phyloP scores from a whole-genome alignment of 805 yeast species.

The Ogataea siamensis region DNA sequence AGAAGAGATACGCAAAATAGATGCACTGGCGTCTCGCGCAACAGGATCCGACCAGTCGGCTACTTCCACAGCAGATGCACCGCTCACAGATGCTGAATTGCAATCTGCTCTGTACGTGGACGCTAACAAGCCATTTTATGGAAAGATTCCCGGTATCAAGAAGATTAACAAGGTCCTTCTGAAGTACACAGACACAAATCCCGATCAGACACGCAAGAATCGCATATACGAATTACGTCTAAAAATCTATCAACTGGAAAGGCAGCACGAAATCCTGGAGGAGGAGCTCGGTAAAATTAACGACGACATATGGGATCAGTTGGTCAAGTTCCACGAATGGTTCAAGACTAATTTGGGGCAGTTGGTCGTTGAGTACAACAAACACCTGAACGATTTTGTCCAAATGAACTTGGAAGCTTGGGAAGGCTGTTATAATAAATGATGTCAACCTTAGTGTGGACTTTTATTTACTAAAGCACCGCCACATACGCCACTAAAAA shows the following conservation, averaged over 20 bases:
- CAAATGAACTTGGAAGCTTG: constrained; percentile 26
- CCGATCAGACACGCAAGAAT: constrained; percentile 34
- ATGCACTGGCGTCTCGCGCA: constrained; percentile 29
- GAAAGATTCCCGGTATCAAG: constrained; percentile 36
- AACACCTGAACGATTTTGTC: constrained; percentile 25
- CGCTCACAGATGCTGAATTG: constrained; percentile 34
- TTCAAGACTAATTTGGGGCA: constrained; percentile 27
- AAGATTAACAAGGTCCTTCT: constrained; percentile 34
- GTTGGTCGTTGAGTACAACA: constrained; percentile 25
- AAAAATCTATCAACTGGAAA: constrained; percentile 31
- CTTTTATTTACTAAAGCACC: constrained; percentile 2
- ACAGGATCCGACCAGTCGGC: constrained; percentile 17
- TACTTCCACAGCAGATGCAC: constrained; percentile 23
- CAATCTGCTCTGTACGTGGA: constrained; percentile 31
- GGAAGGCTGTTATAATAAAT: constrained; percentile 26
- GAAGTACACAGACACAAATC: constrained; percentile 36
- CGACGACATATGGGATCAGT: constrained; percentile 23
- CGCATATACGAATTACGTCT: constrained; percentile 31
- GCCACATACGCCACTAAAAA: constrained; percentile 11
- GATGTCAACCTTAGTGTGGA: too few relatives aligned
- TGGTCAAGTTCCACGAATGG: constrained; percentile 33
- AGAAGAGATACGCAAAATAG: constrained; percentile 32
- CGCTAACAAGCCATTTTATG: constrained; percentile 30
- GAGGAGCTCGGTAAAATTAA: constrained; percentile 29
- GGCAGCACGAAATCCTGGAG: constrained; percentile 29